Evolutionary conservation across 148 eudicot species (phyloP).

Genomic region (Rhododendron simsii): DNA sequence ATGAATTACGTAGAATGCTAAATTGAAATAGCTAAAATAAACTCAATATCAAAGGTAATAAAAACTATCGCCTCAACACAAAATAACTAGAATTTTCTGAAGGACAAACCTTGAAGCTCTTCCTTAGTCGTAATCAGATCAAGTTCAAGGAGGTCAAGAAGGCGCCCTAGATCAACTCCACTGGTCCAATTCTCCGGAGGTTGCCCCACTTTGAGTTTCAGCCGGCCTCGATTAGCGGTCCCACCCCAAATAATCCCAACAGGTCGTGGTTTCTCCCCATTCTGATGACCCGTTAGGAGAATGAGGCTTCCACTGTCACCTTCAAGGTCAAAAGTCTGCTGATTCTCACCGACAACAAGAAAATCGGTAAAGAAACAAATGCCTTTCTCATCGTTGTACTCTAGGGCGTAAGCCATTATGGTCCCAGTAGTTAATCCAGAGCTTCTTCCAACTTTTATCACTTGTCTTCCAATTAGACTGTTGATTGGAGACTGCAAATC

Average conservation of each 20-base stretch:
- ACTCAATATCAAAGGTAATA: neutral
- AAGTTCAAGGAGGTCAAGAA: slow-evolving; percentile 69
- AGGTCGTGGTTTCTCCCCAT: slow-evolving; percentile 52
- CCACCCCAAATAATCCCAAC: slow-evolving; percentile 80
- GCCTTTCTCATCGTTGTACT: slow-evolving; percentile 68
- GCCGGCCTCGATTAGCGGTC: slow-evolving; percentile 64
- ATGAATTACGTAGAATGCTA: neutral
- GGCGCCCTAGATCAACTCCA: slow-evolving; percentile 72
- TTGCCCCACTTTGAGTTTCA: slow-evolving; percentile 50
- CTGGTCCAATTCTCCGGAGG: slow-evolving; percentile 73
- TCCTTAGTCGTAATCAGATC: slow-evolving; percentile 52
- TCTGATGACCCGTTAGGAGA: slow-evolving; percentile 42
- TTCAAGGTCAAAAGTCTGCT: slow-evolving; percentile 62
- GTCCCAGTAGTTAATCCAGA: slow-evolving; percentile 66
- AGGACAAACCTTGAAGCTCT: slow-evolving; percentile 52
- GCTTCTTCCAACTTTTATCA: slow-evolving; percentile 71
- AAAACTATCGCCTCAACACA: neutral
- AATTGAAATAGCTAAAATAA: neutral
- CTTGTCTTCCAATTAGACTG: slow-evolving; percentile 55
- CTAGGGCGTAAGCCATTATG: slow-evolving; percentile 68
- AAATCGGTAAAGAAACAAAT: slow-evolving; percentile 64
- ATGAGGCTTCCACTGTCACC: slow-evolving; percentile 80
- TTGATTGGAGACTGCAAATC: slow-evolving; percentile 57
- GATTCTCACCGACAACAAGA: slow-evolving; percentile 65
- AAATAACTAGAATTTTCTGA: slow-evolving; percentile 1